Percentiles rank a stretch among this genome's conserved stretches.
Evolutionary conservation across 495 filamentous ascomycete species (phyloP).

Genomic region (Xylaria acuta): DNA sequence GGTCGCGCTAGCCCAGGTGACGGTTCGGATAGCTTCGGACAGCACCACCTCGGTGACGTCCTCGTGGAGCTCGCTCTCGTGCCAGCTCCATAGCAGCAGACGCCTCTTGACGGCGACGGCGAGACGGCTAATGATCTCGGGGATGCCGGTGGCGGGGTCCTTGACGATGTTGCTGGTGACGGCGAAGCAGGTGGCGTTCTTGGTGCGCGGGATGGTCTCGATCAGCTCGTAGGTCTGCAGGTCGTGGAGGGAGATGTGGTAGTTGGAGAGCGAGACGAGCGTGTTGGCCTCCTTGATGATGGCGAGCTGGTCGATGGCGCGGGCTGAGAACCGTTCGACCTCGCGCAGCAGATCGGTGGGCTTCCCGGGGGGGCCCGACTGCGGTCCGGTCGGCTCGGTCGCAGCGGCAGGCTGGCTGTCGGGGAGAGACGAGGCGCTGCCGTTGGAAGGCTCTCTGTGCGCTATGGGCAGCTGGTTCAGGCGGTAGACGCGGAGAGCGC

Average conservation of each 20-base stretch:
- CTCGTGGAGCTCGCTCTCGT: slow-evolving; percentile 83
- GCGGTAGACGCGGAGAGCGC: slow-evolving; percentile 87
- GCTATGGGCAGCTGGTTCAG: slow-evolving; percentile 65
- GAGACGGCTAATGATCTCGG: slow-evolving; percentile 85
- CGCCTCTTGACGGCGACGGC: slow-evolving; percentile 92
- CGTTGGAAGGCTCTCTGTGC: slow-evolving; percentile 29
- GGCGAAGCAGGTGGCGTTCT: slow-evolving; percentile 86
- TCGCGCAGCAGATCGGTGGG: slow-evolving; percentile 87
- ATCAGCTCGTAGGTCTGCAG: slow-evolving; percentile 80
- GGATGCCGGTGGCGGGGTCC: slow-evolving; percentile 83
- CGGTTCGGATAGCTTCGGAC: slow-evolving; percentile 76
- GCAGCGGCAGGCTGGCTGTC: slow-evolving; percentile 13
- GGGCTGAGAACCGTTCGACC: slow-evolving; percentile 88
- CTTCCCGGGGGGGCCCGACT: slow-evolving; percentile 48
- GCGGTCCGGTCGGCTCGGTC: slow-evolving; percentile 20
- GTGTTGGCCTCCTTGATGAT: slow-evolving; percentile 93
- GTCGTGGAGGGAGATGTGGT: slow-evolving; percentile 85
- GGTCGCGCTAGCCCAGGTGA: slow-evolving; percentile 89
- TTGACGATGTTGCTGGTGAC: slow-evolving; percentile 94
- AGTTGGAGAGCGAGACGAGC: slow-evolving; percentile 88
- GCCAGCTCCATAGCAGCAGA: slow-evolving; percentile 91
- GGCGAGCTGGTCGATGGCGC: slow-evolving; percentile 89
- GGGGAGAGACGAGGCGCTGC: slow-evolving; percentile 18
- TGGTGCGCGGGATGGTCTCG: slow-evolving; percentile 75
- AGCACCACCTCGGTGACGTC: slow-evolving; percentile 80